A percentile compares a stretch with the other conserved stretches of the same genome.
Conservation (phyloP, 768 basidiomycete genomes). For the Coprinellus aureogranulatus region DNA sequence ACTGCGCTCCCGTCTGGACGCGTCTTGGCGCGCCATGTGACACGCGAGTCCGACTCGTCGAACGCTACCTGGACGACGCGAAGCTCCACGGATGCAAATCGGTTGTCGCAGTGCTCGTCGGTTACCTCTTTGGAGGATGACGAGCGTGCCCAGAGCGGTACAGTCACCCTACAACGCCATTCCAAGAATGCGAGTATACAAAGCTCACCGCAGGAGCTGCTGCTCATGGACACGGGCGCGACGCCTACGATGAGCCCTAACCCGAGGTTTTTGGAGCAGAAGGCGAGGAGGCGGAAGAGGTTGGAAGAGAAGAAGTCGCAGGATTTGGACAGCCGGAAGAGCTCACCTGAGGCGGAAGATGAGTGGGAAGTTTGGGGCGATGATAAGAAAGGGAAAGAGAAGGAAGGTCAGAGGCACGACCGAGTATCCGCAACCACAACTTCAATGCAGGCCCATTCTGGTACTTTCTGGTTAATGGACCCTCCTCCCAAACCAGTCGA, state of each 20-base stretch:
- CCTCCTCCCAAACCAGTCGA: no score
- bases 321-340: not conserved
- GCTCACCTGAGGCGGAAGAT: not conserved
- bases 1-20: not conserved
- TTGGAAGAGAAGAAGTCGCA: not conserved
- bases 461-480: not conserved
- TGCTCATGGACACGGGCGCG: conserved; percentile 49
- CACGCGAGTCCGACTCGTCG: conserved; percentile 30
- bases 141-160: not conserved
- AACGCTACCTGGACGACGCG: conserved; percentile 21
- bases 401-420: not conserved
- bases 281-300: conserved; percentile 14
- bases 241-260: conserved; percentile 51
- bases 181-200: not conserved
- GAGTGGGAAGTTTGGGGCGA: conserved; percentile 3
- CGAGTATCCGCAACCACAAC: not conserved
- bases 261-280: conserved; percentile 38
- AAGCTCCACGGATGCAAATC: not conserved
- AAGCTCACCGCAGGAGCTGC: conserved; percentile 29
- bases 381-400: not conserved
- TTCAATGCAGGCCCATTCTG: conserved; percentile 15
- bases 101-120: not conserved
- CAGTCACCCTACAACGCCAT: no score
- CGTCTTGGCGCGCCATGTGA: conserved; percentile 10
- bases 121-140: conserved; percentile 7